phyloP scores from a whole-genome alignment of 176 grass and related monocot genomes.

The Hsuehochloa calcarea region DNA sequence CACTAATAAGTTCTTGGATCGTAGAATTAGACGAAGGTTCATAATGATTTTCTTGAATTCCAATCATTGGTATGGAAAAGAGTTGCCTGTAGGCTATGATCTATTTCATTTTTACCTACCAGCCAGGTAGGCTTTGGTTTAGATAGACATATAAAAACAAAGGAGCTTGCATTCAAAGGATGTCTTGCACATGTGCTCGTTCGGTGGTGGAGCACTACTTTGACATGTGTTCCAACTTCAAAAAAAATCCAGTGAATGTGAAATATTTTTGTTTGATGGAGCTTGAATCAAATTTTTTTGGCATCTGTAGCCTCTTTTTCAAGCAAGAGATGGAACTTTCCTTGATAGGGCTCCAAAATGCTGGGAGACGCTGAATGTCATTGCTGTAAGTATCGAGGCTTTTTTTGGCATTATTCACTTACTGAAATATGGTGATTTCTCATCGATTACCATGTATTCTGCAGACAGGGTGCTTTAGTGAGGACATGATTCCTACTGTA shows the following conservation, averaged over 20 bases:
- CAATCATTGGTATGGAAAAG: constrained; percentile 25
- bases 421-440: constrained; percentile 11
- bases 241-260: neutral
- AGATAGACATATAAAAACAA: constrained; percentile 22
- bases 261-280: neutral
- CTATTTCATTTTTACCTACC: constrained; percentile 38
- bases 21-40: neutral
- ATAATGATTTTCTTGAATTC: neutral
- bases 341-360: constrained; percentile 99
- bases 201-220: constrained; percentile 12
- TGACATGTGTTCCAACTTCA: constrained; percentile 17
- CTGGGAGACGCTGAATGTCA: constrained; percentile 89
- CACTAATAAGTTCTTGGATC: neutral
- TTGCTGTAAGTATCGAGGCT: constrained; percentile 67
- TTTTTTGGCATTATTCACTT: neutral
- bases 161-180: constrained; percentile 19
- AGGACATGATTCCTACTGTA: constrained; percentile 99
- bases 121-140: constrained; percentile 22
- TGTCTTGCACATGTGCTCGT: constrained; percentile 26
- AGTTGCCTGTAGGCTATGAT: constrained; percentile 22
- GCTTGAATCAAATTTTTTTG: neutral
- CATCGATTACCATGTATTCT: constrained; percentile 7
- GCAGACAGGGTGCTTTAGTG: constrained; percentile 93
- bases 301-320: constrained; percentile 74
- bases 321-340: constrained; percentile 99